A percentile compares a stretch with the other conserved stretches of the same genome.
phyloP scores from a whole-genome alignment of 176 grass and related monocot genomes.

The Carex pumila region DNA sequence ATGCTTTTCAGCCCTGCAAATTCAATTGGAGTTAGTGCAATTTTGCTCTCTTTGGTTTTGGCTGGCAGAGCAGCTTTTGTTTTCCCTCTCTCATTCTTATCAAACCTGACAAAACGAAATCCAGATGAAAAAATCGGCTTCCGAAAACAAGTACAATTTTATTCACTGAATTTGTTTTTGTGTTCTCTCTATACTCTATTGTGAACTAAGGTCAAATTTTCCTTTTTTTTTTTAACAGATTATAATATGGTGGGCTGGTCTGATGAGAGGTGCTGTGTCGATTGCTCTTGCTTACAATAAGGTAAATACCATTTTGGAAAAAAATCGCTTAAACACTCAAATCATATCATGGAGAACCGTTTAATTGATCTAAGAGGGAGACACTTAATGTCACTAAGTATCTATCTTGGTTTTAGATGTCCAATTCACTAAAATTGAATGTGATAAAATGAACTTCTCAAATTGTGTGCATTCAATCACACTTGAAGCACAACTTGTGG shows the following conservation, averaged over 20 bases:
- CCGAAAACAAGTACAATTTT: conserved; percentile 59
- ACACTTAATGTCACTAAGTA: too few relatives aligned
- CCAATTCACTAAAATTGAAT: background rate
- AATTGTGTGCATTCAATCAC: background rate
- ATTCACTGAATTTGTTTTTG: conserved; percentile 1
- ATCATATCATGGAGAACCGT: too few relatives aligned
- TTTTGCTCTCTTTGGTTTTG: conserved; percentile 80
- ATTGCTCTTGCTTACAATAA: conserved; percentile 99
- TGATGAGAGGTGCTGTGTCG: conserved; percentile 98
- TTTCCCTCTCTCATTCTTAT: conserved; percentile 87
- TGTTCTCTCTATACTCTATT: background rate
- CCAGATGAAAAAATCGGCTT: conserved; percentile 62
- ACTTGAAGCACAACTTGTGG: background rate
- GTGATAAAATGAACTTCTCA: background rate
- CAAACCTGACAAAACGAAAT: conserved; percentile 75
- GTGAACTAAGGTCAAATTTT: background rate
- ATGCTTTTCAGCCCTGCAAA: conserved; percentile 66
- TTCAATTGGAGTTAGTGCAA: conserved; percentile 76
- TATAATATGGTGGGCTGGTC: conserved; percentile 95
- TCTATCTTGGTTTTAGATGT: too few relatives aligned
- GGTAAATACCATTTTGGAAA: conserved; percentile 26
- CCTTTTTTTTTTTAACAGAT: conserved; percentile 36
- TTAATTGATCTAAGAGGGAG: too few relatives aligned
- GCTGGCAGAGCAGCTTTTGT: conserved; percentile 95
- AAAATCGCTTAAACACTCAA: too few relatives aligned